Base-by-base conservation (phyloP, 2,329 filamentous ascomycete genomes). In the Herpomyces periplanetae region DNA sequence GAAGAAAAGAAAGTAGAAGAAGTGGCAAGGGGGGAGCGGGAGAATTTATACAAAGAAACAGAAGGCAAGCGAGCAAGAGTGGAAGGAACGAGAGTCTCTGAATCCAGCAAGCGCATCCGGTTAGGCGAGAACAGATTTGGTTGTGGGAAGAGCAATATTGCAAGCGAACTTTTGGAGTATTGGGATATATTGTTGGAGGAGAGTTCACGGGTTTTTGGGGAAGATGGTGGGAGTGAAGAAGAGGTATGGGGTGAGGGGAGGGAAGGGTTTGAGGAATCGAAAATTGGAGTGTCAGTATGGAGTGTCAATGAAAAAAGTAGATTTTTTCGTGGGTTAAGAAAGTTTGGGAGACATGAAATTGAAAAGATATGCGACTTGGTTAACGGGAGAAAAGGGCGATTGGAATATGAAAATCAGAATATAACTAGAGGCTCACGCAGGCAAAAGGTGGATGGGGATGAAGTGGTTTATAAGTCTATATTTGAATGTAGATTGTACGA, bases 401-500 rank as follows among this genome's bases (percentile, higher is more conserved):
- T n/a, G n/a, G n/a, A n/a, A n/a, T n/a, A n/a, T n/a, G n/a, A n/a
- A n/a, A n/a, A n/a, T n/a, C n/a, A n/a, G n/a, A n/a, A n/a, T n/a
- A n/a, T n/a, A n/a, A n/a, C n/a, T n/a, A n/a, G n/a, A n/a, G n/a
- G n/a, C n/a, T n/a, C n/a, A n/a, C n/a, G n/a, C n/a, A n/a, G n/a
- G n/a, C n/a, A n/a, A n/a, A n/a, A n/a, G n/a, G n/a, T n/a, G n/a
- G n/a, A n/a, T 21, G 47, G 65, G 1, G 29, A 37, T 5, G 44
- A 49, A 0, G 42, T 87, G 8, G 43, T 44, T 1, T 60, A 54
- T 13, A 91, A 91, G 37, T 60, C 55, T 22, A 49, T 55, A 26
- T 32, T 61, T 5, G 69, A 88, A 36, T 54, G 80, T 13, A 47
- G 48, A 11, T 51, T 62, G 19, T 71, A 71, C 31, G 34, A 84